Evolutionary conservation across 2,329 filamentous ascomycete species (phyloP).

Genomic region (Rutstroemia sp.): DNA sequence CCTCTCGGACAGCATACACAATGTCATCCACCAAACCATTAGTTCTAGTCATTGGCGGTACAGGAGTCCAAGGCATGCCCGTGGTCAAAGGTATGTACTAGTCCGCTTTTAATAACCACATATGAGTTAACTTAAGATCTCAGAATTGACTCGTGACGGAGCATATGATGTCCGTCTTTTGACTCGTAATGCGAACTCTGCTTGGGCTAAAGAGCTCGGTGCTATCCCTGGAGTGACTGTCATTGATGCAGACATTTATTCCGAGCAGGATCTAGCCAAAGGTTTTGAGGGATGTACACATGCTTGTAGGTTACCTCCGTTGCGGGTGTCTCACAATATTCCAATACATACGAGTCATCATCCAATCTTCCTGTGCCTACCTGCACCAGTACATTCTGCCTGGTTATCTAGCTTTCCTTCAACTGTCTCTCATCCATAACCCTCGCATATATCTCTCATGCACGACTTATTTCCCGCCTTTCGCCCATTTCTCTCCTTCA

Average conservation of each 20-base stretch:
- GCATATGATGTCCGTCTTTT: constrained; percentile 29
- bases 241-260: constrained; percentile 32
- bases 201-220: constrained; percentile 29
- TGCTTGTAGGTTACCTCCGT: constrained; percentile 21
- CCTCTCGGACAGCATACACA: neutral
- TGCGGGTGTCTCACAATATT: too few relatives aligned
- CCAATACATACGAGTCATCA: too few relatives aligned
- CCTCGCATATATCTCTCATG: neutral
- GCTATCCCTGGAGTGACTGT: constrained; percentile 32
- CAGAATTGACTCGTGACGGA: constrained; percentile 6
- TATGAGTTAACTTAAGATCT: neutral
- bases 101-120: constrained; percentile 18
- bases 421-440: neutral
- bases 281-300: constrained; percentile 30
- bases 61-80: constrained; percentile 33
- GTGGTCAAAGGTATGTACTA: constrained; percentile 28
- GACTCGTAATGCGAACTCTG: constrained; percentile 32
- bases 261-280: constrained; percentile 30
- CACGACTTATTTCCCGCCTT: neutral
- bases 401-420: too few relatives aligned
- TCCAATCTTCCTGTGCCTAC: too few relatives aligned
- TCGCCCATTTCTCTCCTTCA: neutral
- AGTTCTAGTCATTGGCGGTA: constrained; percentile 41
- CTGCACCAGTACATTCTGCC: neutral
- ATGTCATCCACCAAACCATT: constrained; percentile 34